phyloP scores from a whole-genome alignment of 2,329 filamentous ascomycete species.

The Diplocarpon rosae region DNA sequence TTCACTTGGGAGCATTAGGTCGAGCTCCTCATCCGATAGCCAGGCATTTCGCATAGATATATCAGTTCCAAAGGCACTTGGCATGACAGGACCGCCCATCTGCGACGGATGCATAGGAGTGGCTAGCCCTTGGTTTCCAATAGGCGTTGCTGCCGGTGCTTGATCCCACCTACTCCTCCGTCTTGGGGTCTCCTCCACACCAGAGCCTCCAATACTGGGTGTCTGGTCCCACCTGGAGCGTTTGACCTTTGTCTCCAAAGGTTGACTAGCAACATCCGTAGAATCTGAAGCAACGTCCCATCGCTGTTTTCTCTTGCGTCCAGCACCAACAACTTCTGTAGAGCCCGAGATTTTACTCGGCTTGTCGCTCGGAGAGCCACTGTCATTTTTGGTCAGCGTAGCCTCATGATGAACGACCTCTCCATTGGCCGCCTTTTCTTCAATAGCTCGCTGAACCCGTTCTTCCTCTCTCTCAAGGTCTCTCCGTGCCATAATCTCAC shows the following conservation, averaged over 20 bases:
- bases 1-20: slow-evolving; percentile 79
- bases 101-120: slow-evolving; percentile 69
- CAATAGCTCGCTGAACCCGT: slow-evolving; percentile 68
- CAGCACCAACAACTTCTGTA: slow-evolving; percentile 48
- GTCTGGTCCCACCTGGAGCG: slow-evolving; percentile 84
- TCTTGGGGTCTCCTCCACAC: slow-evolving; percentile 50
- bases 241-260: slow-evolving; percentile 45
- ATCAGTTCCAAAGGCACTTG: slow-evolving; percentile 68
- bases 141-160: slow-evolving; percentile 69
- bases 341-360: slow-evolving; percentile 63
- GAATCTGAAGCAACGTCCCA: slow-evolving; percentile 72
- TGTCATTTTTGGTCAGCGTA: slow-evolving; percentile 54
- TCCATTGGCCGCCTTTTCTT: slow-evolving; percentile 53
- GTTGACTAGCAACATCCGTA: slow-evolving; percentile 37
- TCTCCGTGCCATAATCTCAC: slow-evolving; percentile 80
- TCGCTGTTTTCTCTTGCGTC: slow-evolving; percentile 81
- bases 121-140: slow-evolving; percentile 61
- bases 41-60: slow-evolving; percentile 68
- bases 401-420: slow-evolving; percentile 55
- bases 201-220: slow-evolving; percentile 44
- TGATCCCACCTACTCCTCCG: slow-evolving; percentile 87
- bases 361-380: slow-evolving; percentile 43
- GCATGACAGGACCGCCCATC: slow-evolving; percentile 37
- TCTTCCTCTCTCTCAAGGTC: slow-evolving; percentile 92
- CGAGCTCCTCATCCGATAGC: slow-evolving; percentile 86